A percentile compares a stretch with the other conserved stretches of the same genome.
phyloP scores from a whole-genome alignment of 2,329 filamentous ascomycete species.

The Beauveria asiatica region DNA sequence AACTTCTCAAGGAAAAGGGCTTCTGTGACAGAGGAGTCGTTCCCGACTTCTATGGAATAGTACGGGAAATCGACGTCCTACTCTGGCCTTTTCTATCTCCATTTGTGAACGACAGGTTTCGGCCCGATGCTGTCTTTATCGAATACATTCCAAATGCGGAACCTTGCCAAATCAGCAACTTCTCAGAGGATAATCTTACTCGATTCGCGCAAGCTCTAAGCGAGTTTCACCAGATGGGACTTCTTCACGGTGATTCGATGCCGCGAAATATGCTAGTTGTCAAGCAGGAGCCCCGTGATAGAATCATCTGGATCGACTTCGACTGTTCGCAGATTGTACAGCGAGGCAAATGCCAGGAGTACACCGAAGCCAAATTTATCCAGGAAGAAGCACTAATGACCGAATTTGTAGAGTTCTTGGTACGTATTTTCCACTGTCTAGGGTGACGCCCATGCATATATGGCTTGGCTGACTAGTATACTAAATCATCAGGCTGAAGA shows the following conservation, averaged over 20 bases:
- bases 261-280: slow-evolving; percentile 1
- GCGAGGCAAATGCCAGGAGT: not conserved
- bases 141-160: slow-evolving; percentile 2
- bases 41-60: not conserved
- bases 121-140: not conserved
- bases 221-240: not conserved
- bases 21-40: not conserved
- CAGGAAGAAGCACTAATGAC: not conserved
- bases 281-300: not conserved
- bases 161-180: not conserved
- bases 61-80: not conserved
- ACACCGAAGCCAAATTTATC: not conserved
- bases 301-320: not conserved
- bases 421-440: not conserved
- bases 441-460: not conserved
- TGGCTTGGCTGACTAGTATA: not conserved
- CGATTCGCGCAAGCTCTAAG: not conserved
- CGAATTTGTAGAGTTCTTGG: not conserved
- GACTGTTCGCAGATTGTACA: not conserved
- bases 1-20: not conserved
- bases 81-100: not conserved
- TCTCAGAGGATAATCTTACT: not conserved
- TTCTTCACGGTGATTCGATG: not conserved
- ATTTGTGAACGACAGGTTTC: not conserved
- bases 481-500: not conserved